Base-by-base conservation (phyloP, 2,329 filamentous ascomycete genomes). In the Sarocladiaceae sp. region DNA sequence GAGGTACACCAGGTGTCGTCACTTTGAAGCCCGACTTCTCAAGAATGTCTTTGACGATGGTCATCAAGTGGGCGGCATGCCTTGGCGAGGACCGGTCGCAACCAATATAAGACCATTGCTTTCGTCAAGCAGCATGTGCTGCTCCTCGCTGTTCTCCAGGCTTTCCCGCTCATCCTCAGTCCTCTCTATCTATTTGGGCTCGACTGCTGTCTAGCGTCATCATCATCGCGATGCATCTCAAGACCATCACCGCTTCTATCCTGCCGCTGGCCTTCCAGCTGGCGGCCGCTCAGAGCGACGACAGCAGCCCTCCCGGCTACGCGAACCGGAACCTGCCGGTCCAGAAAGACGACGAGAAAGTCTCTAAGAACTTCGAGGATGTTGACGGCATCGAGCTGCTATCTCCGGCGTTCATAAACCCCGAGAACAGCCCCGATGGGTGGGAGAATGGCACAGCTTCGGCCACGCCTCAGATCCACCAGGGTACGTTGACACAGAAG, bases 371-470 rank as follows among this genome's bases (percentile, higher is more conserved):
- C 40, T 58, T 58, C 2, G 51, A 47, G 1, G 48, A 52, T 1
- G 45, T 58, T 3, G 31, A 51, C 3, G 47, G 41, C 1, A 27
- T 60, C 1, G 37, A 58, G 4, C 49, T 61, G 1, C 35, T 49
- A 12, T 59, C 57, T 0, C 58, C 58, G 2, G 50, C 57, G 2
- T 61, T 61, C 20, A 33, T 33, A 6, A 44, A 49, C 3, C 49
- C 52, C 0, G 45, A 55, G 23, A 54, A 52, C 3, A 45, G 58
- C 3, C 54, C 58, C 0, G 40, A 35, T 2, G 49, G 49, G 1
- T 61, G 58, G 12, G 43, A 48, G 3, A 59, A 58, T 20, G 58
- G 58, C 13, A 60, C 55, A 0, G 51, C 48, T 12, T 58, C 58
- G 2, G 58, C 58, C 3, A 61, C 58, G 2, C 29, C 45, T 46